Base-by-base conservation (phyloP, 2,329 filamentous ascomycete genomes). In the Dichotomopilus funicola region DNA sequence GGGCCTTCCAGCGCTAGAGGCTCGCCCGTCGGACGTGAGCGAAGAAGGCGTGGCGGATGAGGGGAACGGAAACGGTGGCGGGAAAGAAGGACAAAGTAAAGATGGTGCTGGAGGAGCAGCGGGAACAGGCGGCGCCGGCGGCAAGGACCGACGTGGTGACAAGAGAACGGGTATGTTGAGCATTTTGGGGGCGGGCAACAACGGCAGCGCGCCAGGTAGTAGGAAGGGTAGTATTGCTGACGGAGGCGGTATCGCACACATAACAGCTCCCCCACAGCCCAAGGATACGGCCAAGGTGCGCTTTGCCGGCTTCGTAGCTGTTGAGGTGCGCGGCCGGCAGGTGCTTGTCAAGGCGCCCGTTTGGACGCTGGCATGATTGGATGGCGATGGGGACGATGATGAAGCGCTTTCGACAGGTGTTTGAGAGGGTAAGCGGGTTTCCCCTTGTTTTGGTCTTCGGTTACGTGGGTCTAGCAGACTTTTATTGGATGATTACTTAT, bases 321-420 rank as follows among this genome's bases (percentile, higher is more conserved):
- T 91, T 36, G 88, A 91, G 71, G 87, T 92, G 6, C 76, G 86
- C 60, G 87, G 87, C 27, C 81, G 87, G 57, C 88, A 88, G 70
- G 85, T 91, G 48, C 73, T 92, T 64, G 74, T 83, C 59, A 90
- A 90, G 73, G 86, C 88, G 19, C 87, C 88, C 11, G 85, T 91
- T 36, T 92, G 83, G 83, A 78, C 78, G 9, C 61, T 85, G 13
- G 60, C 48, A 34, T 60, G 37, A 59, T 41, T 35, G 42, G 1
- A 1, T 37, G 34, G 44, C 42, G n/a, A 2, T 27, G 19, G 19
- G 19, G 19, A 27, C 19, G 19, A 27, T 27, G 19, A 27, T 27
- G 19, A 27, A 27, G 19, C 19, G 19, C 19, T 27, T 27, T 27
- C 2, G 19, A 27, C 19, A 27, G 19, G 19, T 42, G 45, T 45